phyloP scores from a whole-genome alignment of 257 asterid species.

The Nyctanthes arbortristis region DNA sequence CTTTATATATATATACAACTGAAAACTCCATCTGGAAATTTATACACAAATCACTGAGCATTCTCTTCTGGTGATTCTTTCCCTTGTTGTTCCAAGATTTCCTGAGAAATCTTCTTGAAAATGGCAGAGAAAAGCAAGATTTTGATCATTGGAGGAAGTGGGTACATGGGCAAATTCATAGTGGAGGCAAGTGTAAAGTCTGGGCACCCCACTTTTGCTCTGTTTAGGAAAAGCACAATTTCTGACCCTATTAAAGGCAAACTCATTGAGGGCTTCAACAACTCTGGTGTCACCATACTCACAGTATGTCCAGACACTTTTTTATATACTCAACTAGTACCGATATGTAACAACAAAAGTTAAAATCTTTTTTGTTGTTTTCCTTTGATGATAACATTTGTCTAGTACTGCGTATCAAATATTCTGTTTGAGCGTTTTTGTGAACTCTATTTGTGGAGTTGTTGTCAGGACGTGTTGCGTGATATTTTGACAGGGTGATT shows the following conservation, averaged over 20 bases:
- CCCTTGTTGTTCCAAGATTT: background rate
- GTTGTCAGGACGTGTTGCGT: background rate
- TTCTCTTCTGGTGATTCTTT: background rate
- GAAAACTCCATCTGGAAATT: background rate
- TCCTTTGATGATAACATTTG: background rate
- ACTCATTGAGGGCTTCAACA: slow-evolving; percentile 56
- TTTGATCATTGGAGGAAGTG: slow-evolving; percentile 84
- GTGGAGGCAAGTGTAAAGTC: slow-evolving; percentile 67
- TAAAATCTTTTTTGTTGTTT: background rate
- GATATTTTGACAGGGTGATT: slow-evolving; percentile 49
- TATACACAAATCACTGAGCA: background rate
- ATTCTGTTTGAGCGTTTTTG: background rate
- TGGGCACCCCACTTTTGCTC: slow-evolving; percentile 72
- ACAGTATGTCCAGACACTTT: slow-evolving; percentile 32
- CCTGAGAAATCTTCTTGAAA: slow-evolving; percentile 6
- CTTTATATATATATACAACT: background rate
- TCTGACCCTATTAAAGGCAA: slow-evolving; percentile 65
- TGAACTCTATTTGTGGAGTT: background rate
- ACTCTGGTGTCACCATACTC: slow-evolving; percentile 57
- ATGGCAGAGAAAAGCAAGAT: slow-evolving; percentile 83
- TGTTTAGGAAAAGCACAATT: slow-evolving; percentile 52
- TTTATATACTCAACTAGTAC: background rate
- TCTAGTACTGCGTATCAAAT: background rate
- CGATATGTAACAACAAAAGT: background rate
- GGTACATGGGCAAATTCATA: slow-evolving; percentile 73